phyloP scores from a whole-genome alignment of 1,284 basidiomycete genomes.

The Fereydounia khargensis region DNA sequence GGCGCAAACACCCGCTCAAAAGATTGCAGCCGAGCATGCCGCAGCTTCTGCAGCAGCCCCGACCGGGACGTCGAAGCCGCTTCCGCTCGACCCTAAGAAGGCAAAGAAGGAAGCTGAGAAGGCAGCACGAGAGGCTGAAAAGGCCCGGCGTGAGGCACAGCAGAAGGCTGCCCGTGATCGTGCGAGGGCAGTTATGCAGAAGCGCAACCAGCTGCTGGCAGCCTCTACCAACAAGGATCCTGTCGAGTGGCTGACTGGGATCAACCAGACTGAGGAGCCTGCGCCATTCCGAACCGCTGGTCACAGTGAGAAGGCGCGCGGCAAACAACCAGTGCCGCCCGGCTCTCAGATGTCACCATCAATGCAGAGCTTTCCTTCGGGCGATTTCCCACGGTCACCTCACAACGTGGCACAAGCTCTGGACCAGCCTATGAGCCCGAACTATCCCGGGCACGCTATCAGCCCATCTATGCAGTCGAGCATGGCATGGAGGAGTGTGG shows the following conservation, averaged over 20 bases:
- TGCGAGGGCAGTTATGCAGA: constrained; percentile 90
- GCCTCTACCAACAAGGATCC: constrained; percentile 41
- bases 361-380: constrained; percentile 22
- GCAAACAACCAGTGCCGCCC: constrained; percentile 39
- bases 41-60: constrained; percentile 56
- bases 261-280: constrained; percentile 14
- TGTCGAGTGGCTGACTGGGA: constrained; percentile 45
- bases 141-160: constrained; percentile 75
- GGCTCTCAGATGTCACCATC: constrained; percentile 27
- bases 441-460: constrained; percentile 12
- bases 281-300: constrained; percentile 6
- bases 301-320: constrained; percentile 43
- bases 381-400: constrained; percentile 28
- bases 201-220: constrained; percentile 63
- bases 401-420: constrained; percentile 16
- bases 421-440: constrained; percentile 7
- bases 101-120: constrained; percentile 86
- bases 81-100: constrained; percentile 72
- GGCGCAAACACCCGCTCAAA: constrained; percentile 34
- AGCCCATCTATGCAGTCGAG: constrained; percentile 17
- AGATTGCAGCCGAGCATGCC: constrained; percentile 30
- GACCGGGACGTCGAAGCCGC: constrained; percentile 49
- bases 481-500: constrained; percentile 34
- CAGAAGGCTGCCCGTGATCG: constrained; percentile 73
- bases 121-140: constrained; percentile 76